Evolutionary conservation across 2,329 filamentous ascomycete genomes (phyloP).

Genomic region (Claviceps lovelessii): DNA sequence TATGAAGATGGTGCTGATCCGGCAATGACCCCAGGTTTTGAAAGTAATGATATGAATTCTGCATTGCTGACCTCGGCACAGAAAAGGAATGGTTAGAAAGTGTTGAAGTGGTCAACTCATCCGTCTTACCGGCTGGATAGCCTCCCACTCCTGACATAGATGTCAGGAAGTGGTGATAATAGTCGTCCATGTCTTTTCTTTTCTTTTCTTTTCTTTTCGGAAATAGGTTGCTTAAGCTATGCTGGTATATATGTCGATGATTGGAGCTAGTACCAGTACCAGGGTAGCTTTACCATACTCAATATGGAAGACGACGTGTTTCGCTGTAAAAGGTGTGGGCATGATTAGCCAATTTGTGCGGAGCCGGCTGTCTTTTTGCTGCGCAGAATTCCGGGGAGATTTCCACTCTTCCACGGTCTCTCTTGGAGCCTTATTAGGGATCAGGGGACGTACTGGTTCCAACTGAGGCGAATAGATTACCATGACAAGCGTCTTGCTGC

Average conservation of each 20-base stretch:
- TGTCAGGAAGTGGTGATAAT: conserved; percentile 41
- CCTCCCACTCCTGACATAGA: conserved; percentile 33
- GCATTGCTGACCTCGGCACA: conserved; percentile 19
- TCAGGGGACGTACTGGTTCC: background rate
- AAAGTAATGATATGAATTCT: conserved; percentile 30
- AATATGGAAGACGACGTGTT: conserved; percentile 3
- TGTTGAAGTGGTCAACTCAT: conserved; percentile 25
- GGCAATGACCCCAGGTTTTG: conserved; percentile 37
- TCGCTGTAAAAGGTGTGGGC: conserved; percentile 4
- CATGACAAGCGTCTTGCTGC: background rate
- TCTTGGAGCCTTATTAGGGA: background rate
- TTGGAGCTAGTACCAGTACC: conserved; percentile 3
- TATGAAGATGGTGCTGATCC: conserved; percentile 33
- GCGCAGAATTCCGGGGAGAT: conserved; percentile 6
- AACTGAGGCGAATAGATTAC: background rate
- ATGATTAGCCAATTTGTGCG: conserved; percentile 3
- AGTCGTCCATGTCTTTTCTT: conserved; percentile 33
- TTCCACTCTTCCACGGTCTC: conserved; percentile 1
- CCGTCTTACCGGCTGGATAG: conserved; percentile 23
- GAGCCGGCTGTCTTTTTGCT: conserved; percentile 2
- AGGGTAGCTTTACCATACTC: conserved; percentile 4
- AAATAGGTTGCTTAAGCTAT: background rate
- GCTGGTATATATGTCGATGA: conserved; percentile 4
- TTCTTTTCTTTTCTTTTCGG: background rate
- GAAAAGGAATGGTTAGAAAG: conserved; percentile 19